Conservation (phyloP, 2,329 filamentous ascomycete genomes). For the Botrytis byssoidea region DNA sequence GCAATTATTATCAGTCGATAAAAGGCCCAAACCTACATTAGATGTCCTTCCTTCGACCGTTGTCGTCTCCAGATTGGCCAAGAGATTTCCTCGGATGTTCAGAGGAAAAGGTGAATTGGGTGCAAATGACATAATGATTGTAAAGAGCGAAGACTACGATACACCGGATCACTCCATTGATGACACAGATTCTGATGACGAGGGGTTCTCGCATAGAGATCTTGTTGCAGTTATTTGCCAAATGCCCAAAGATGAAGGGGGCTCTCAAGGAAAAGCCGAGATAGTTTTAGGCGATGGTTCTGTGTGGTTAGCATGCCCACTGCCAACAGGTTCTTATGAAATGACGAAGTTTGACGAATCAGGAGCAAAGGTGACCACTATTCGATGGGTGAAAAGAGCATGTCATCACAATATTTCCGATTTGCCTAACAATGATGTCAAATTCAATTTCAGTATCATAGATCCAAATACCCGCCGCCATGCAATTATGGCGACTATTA, state of each 20-base stretch:
- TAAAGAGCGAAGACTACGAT: conserved; percentile 68
- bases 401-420: conserved; percentile 40
- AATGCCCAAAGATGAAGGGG: conserved; percentile 52
- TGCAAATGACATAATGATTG: conserved; percentile 67
- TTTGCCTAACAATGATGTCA: conserved; percentile 44
- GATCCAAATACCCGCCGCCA: conserved; percentile 67
- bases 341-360: conserved; percentile 56
- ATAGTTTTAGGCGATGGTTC: conserved; percentile 65
- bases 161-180: conserved; percentile 50
- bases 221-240: conserved; percentile 70
- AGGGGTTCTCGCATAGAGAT: conserved; percentile 50
- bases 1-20: conserved; percentile 60
- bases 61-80: conserved; percentile 57
- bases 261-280: conserved; percentile 46
- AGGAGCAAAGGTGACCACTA: conserved; percentile 55
- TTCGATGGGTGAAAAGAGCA: conserved; percentile 64
- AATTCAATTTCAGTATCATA: conserved; percentile 77
- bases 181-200: conserved; percentile 50
- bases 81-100: conserved; percentile 63
- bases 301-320: conserved; percentile 54
- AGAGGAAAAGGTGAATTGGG: conserved; percentile 62
- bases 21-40: conserved; percentile 64
- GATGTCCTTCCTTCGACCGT: conserved; percentile 73
- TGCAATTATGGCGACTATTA: conserved; percentile 70
- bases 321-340: conserved; percentile 60